Evolutionary conservation across 75 land plant genomes (phyloP).

Genomic region (Pinus tabuliformis): DNA sequence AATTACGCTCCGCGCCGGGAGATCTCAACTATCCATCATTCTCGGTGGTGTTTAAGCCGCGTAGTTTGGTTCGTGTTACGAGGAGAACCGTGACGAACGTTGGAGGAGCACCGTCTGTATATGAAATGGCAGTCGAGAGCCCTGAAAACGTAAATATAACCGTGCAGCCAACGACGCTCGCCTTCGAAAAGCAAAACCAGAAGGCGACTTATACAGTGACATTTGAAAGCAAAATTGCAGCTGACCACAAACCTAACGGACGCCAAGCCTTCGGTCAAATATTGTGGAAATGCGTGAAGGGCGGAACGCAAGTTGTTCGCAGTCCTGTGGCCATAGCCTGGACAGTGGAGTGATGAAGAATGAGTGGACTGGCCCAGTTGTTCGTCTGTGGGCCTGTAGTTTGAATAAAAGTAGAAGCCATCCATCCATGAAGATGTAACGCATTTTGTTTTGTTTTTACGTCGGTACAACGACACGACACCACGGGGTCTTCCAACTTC

Average conservation of each 20-base stretch:
- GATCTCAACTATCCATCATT: slow-evolving; percentile 55
- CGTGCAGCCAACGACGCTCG: slow-evolving; percentile 25
- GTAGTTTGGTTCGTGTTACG: too few species aligned
- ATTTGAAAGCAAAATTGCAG: neutral
- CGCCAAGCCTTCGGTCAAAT: neutral
- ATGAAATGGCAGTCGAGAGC: slow-evolving; percentile 12
- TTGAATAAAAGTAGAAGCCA: too few species aligned
- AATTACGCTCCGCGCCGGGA: neutral
- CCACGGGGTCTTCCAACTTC: too few species aligned
- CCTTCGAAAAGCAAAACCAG: slow-evolving; percentile 17
- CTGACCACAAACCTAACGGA: too few species aligned
- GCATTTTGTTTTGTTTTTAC: too few species aligned
- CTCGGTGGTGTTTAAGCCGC: slow-evolving; percentile 1
- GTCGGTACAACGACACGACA: too few species aligned
- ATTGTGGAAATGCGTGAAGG: neutral
- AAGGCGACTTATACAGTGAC: slow-evolving; percentile 18
- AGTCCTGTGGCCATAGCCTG: neutral
- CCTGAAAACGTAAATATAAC: slow-evolving; percentile 20
- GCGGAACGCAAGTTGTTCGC: neutral
- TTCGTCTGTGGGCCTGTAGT: too few species aligned
- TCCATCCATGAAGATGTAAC: too few species aligned
- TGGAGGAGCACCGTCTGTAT: slow-evolving; percentile 3
- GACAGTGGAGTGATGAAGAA: neutral
- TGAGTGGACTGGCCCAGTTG: too few species aligned
- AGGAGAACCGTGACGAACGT: neutral